These are phyloP conservation scores for Phoma sp. DNA, from an alignment of 2,329 filamentous ascomycete genomes.

Conservation along the genomic window DNA sequence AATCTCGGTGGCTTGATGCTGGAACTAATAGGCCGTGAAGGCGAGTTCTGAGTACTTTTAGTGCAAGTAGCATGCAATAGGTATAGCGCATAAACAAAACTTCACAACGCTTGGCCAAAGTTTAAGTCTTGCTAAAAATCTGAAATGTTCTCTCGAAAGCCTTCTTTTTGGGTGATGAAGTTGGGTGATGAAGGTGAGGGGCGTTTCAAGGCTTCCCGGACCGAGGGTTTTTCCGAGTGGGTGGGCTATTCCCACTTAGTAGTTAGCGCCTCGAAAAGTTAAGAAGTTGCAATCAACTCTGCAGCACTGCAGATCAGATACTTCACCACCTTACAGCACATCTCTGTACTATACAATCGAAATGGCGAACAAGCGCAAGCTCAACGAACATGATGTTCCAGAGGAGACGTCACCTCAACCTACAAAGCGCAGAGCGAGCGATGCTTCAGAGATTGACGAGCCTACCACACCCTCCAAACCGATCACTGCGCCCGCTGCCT, in stretches of 20 bases:
- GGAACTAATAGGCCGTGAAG: too few relatives aligned
- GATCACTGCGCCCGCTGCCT: constrained; percentile 37
- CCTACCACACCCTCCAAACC: constrained; percentile 23
- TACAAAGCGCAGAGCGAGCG: constrained; percentile 29
- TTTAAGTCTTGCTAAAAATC: too few relatives aligned
- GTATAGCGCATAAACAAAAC: too few relatives aligned
- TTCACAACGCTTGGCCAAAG: too few relatives aligned
- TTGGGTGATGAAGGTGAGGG: background rate
- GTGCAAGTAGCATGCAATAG: too few relatives aligned
- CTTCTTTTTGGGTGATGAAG: too few relatives aligned
- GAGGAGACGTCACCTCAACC: constrained; percentile 39
- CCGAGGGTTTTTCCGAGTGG: constrained; percentile 22
- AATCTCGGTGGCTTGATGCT: too few relatives aligned
- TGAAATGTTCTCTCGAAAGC: too few relatives aligned
- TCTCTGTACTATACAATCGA: constrained; percentile 1
- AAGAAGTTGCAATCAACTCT: constrained; percentile 20
- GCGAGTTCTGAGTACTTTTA: too few relatives aligned
- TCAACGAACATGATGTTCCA: constrained; percentile 58
- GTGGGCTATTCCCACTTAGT: constrained; percentile 6
- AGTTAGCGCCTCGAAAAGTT: constrained; percentile 33
- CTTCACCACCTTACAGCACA: constrained; percentile 6
- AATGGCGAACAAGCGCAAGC: constrained; percentile 54
- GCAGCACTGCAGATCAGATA: constrained; percentile 7
- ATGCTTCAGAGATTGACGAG: constrained; percentile 32
- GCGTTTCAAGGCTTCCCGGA: background rate